Conservation (phyloP, 495 filamentous ascomycete genomes). For the Aspergillus heteromorphus region DNA sequence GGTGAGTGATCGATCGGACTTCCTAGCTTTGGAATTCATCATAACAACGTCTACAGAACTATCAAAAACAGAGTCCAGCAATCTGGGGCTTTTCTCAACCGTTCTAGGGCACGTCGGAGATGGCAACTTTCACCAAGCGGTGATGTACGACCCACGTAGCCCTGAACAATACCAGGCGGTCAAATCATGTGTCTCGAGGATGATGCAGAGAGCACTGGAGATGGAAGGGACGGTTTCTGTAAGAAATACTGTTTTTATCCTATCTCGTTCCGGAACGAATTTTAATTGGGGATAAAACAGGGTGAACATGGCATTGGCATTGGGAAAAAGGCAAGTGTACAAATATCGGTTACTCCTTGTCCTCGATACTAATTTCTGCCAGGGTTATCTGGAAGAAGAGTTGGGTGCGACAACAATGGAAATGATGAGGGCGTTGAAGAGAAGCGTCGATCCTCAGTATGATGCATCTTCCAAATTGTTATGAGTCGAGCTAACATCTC, state of each 20-base stretch:
- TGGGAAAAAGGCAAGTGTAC: constrained; percentile 63
- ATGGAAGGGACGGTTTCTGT: constrained; percentile 71
- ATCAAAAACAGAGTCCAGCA: constrained; percentile 77
- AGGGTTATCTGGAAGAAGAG: constrained; percentile 57
- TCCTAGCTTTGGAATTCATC: constrained; percentile 28
- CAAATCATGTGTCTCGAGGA: constrained; percentile 69
- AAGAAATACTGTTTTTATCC: too few species aligned
- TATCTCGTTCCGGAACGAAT: too few species aligned
- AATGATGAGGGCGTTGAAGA: constrained; percentile 78
- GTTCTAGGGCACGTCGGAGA: constrained; percentile 80
- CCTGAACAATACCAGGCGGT: constrained; percentile 55
- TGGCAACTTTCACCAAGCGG: constrained; percentile 84
- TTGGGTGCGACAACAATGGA: constrained; percentile 68
- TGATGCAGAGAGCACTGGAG: constrained; percentile 74
- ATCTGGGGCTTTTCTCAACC: constrained; percentile 71
- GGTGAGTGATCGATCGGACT: constrained; percentile 23
- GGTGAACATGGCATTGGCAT: constrained; percentile 82
- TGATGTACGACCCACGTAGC: constrained; percentile 62
- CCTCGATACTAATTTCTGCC: background rate
- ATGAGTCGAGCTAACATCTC: background rate
- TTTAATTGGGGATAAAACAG: constrained; percentile 12
- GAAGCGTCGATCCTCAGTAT: constrained; percentile 62
- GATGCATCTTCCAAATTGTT: background rate
- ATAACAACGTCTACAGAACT: constrained; percentile 43
- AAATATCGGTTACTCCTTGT: background rate